These are phyloP conservation scores for Mimosa bimucronata DNA, from an alignment of 306 rosid species.

Conservation along the genomic window DNA sequence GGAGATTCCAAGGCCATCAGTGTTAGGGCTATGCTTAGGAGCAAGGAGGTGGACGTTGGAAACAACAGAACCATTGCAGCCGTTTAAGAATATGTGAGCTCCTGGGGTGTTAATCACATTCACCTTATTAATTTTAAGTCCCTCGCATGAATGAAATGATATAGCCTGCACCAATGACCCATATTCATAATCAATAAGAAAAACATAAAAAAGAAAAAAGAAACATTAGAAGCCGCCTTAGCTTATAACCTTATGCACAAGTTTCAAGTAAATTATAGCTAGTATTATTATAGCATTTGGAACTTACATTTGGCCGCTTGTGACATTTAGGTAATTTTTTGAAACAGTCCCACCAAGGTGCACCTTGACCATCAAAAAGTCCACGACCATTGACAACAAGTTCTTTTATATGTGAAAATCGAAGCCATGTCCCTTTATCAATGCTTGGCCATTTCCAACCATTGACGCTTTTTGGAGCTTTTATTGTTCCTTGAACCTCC, in stretches of 20 bases:
- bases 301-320: constrained; percentile 42
- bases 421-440: constrained; percentile 35
- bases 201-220: too few relatives aligned
- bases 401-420: constrained; percentile 19
- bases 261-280: too few relatives aligned
- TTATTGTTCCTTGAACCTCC: constrained; percentile 46
- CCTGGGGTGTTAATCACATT: constrained; percentile 38
- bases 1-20: constrained; percentile 59
- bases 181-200: not conserved
- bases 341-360: constrained; percentile 51
- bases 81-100: constrained; percentile 43
- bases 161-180: constrained; percentile 40
- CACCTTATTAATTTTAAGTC: constrained; percentile 30
- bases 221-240: too few relatives aligned
- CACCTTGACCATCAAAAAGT: constrained; percentile 55
- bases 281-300: not conserved
- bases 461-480: constrained; percentile 27
- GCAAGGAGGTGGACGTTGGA: constrained; percentile 40
- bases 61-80: constrained; percentile 10
- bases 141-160: not conserved
- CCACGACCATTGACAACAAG: constrained; percentile 54
- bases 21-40: constrained; percentile 60
- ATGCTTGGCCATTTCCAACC: constrained; percentile 39
- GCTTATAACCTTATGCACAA: too few relatives aligned
- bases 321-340: not conserved